These are phyloP conservation scores for Saccharomyces hybrid DNA, from an alignment of 1,139 yeast genomes.

Conservation along the genomic window DNA sequence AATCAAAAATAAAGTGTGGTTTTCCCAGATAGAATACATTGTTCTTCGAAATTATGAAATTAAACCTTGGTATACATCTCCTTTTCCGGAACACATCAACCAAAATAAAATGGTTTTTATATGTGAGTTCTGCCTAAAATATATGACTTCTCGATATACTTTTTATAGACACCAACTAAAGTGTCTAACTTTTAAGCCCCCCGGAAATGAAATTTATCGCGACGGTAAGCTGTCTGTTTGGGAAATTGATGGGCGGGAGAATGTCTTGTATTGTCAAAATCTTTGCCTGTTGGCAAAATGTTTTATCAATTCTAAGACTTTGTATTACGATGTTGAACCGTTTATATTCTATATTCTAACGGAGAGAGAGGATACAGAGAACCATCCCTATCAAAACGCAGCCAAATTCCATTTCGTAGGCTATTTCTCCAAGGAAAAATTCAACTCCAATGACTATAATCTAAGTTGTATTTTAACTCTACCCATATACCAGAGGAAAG, in stretches of 20 bases:
- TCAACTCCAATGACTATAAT: constrained; percentile 66
- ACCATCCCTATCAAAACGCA: constrained; percentile 7
- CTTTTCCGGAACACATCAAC: constrained; percentile 84
- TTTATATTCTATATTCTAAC: constrained; percentile 81
- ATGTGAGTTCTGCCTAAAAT: constrained; percentile 81
- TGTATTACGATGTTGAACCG: constrained; percentile 93
- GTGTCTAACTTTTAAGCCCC: constrained; percentile 67
- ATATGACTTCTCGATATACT: constrained; percentile 64
- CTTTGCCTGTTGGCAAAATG: constrained; percentile 82
- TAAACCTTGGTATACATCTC: constrained; percentile 88
- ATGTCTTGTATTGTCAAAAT: constrained; percentile 78
- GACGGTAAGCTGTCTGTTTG: constrained; percentile 62
- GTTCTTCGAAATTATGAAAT: constrained; percentile 67
- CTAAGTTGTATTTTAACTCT: constrained; percentile 85
- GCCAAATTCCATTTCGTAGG: constrained; percentile 75
- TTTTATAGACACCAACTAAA: constrained; percentile 64
- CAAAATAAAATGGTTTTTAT: constrained; percentile 55
- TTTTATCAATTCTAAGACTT: constrained; percentile 81
- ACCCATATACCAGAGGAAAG: constrained; percentile 81
- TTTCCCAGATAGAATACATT: constrained; percentile 39
- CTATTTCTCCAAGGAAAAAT: constrained; percentile 84
- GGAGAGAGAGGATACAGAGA: constrained; percentile 45
- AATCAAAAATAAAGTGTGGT: background rate
- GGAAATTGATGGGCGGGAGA: constrained; percentile 88
- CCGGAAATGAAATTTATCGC: constrained; percentile 85